Base-by-base conservation (phyloP, 2,329 filamentous ascomycete genomes). In the Aspergillus carbonarius region DNA sequence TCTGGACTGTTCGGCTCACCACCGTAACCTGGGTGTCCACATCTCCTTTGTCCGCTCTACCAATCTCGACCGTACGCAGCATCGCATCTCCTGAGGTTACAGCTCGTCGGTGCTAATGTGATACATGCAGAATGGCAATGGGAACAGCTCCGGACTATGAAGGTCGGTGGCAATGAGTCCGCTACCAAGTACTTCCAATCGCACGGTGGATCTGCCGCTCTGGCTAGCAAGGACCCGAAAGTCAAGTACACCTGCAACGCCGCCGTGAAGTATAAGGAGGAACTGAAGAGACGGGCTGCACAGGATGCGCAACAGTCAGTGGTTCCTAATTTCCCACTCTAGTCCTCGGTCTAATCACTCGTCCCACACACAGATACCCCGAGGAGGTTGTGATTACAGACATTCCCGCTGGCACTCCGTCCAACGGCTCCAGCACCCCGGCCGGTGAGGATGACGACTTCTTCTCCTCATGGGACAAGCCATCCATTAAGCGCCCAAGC, bases 391-490 rank as follows among this genome's bases (percentile, higher is more conserved):
- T 93, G 23, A 88, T 97, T 65, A 90, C 87, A 58, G 95, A 98
- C 69, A 81, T 85, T 32, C 78, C 79, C 57, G 82, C 83, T 62
- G 84, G 87, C 54, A 80, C 79, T 23, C 80, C 83, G 50, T 79
- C 79, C 54, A 88, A 91, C 60, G 88, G 85, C 65, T 82, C 86
- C 37, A 86, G 83, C 65, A 96, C 92, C 10, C 91, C 93, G n/a
- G 85, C 89, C 47, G 89, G 87, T 66, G 92, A 96, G 66, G 83
- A 85, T 20, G 88, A 89, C 18, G 93, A 98, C 74, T 99, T 99
- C 82, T 99, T 99, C 79, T 96, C 93, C 9, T 97, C 92, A 0
- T 99, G 93, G 95, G 95, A 98, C 72, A 97, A 98, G 80, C 95
- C 95, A 20, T 86, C 92, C 4, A 96, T 99, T 79, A 99, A 98